A percentile compares a stretch with the other conserved stretches of the same genome.
Evolutionary conservation across 352 stramenopile species (phyloP).

Genomic region (Phytophthora chlamydospora): DNA sequence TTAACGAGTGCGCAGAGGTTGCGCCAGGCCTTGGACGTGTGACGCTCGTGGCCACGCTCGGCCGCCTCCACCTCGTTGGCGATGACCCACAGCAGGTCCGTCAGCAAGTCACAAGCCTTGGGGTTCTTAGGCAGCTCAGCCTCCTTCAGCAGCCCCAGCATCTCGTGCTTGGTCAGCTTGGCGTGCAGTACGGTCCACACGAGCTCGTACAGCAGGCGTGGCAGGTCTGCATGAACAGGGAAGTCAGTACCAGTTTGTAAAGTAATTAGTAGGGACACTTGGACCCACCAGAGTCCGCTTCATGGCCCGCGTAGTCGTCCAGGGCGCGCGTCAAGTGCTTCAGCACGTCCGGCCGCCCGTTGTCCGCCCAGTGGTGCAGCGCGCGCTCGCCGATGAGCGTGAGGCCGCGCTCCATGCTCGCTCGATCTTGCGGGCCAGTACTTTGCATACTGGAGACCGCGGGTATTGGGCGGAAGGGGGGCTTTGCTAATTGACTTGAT

Average conservation of each 20-base stretch:
- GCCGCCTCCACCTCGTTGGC: conserved; percentile 78
- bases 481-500: neutral
- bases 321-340: conserved; percentile 48
- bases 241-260: neutral
- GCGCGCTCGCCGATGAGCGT: conserved; percentile 59
- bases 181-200: conserved; percentile 74
- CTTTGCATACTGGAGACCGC: conserved; percentile 20
- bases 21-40: conserved; percentile 76
- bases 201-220: conserved; percentile 79
- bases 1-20: conserved; percentile 69
- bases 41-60: conserved; percentile 69
- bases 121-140: conserved; percentile 43
- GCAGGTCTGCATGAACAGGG: conserved; percentile 39
- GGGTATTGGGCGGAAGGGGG: conserved; percentile 4
- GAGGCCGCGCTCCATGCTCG: conserved; percentile 35
- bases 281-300: conserved; percentile 37
- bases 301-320: conserved; percentile 33
- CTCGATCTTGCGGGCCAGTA: conserved; percentile 29
- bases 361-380: conserved; percentile 72
- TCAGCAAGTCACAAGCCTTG: conserved; percentile 59
- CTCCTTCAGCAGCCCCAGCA: conserved; percentile 75
- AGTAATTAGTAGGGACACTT: neutral
- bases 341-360: conserved; percentile 55
- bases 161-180: conserved; percentile 75
- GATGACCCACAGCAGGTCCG: conserved; percentile 78